A percentile compares a stretch with the other conserved stretches of the same genome.
Evolutionary conservation across 805 yeast genomes (phyloP).

Genomic region (Candida hungchunana): DNA sequence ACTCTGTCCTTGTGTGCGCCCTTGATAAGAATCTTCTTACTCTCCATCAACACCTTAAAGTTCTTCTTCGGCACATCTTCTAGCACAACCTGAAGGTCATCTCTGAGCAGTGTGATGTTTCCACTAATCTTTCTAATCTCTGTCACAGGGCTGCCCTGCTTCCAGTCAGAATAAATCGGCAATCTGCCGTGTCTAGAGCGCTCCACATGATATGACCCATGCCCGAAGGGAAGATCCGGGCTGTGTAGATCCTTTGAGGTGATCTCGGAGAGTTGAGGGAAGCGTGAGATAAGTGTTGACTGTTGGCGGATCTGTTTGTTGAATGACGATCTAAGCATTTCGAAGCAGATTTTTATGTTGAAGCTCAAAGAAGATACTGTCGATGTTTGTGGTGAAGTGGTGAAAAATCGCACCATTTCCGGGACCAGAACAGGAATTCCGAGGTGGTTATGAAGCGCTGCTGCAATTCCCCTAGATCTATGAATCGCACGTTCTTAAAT

Average conservation of each 20-base stretch:
- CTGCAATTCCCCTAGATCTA: no score
- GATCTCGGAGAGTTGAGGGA: constrained; percentile 30
- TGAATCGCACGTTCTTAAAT: no score
- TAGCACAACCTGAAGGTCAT: constrained; percentile 53
- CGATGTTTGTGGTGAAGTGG: no score
- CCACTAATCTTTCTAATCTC: constrained; percentile 73
- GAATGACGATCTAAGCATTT: constrained; percentile 8
- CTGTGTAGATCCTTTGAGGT: constrained; percentile 26
- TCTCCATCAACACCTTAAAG: constrained; percentile 45
- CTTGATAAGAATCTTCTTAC: constrained; percentile 40
- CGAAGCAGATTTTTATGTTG: neutral
- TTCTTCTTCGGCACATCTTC: constrained; percentile 43
- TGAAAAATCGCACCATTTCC: no score
- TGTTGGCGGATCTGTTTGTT: constrained; percentile 11
- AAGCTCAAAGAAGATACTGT: no score
- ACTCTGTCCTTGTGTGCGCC: constrained; percentile 23
- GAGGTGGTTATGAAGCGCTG: no score
- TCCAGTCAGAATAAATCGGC: constrained; percentile 75
- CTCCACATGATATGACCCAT: constrained; percentile 30
- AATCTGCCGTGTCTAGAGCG: constrained; percentile 63
- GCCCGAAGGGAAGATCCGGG: constrained; percentile 23
- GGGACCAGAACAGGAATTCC: no score
- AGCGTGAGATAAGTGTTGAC: constrained; percentile 13
- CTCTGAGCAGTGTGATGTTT: constrained; percentile 57
- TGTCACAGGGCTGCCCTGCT: constrained; percentile 60